A percentile compares a stretch with the other conserved stretches of the same genome.
Evolutionary conservation across 2,329 filamentous ascomycete genomes (phyloP).

Genomic region (Fusarium sp.): DNA sequence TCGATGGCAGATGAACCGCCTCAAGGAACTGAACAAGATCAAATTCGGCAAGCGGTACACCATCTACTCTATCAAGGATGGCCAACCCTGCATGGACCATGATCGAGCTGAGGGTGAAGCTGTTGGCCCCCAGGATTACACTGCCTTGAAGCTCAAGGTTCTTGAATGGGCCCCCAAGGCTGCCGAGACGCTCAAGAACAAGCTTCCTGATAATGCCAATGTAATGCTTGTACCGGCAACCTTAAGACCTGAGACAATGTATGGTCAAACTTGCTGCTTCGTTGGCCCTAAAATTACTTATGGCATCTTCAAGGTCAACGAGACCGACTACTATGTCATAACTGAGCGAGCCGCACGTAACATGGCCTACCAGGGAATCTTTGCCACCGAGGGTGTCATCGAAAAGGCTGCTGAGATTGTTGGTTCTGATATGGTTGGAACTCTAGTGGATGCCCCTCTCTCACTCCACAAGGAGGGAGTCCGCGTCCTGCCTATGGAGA

Average conservation of each 20-base stretch:
- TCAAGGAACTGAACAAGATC: conserved; percentile 91
- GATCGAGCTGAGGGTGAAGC: conserved; percentile 62
- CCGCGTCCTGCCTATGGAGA: conserved; percentile 94
- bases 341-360: conserved; percentile 91
- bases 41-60: conserved; percentile 95
- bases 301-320: conserved; percentile 83
- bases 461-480: conserved; percentile 87
- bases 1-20: conserved; percentile 95
- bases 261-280: conserved; percentile 96
- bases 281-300: conserved; percentile 92
- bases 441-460: conserved; percentile 89
- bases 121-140: conserved; percentile 89
- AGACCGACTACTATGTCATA: conserved; percentile 85
- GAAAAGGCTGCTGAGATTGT: conserved; percentile 80
- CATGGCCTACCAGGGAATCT: conserved; percentile 94
- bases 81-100: conserved; percentile 63
- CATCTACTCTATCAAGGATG: conserved; percentile 74
- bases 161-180: conserved; percentile 88
- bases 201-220: conserved; percentile 81
- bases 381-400: conserved; percentile 80
- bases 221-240: conserved; percentile 98
- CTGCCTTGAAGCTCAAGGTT: conserved; percentile 89
- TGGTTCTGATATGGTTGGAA: conserved; percentile 86
- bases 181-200: conserved; percentile 77
- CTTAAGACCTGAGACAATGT: conserved; percentile 97